Conservation (phyloP, 2,329 filamentous ascomycete species). For the Dothideomycetidae sp. region DNA sequence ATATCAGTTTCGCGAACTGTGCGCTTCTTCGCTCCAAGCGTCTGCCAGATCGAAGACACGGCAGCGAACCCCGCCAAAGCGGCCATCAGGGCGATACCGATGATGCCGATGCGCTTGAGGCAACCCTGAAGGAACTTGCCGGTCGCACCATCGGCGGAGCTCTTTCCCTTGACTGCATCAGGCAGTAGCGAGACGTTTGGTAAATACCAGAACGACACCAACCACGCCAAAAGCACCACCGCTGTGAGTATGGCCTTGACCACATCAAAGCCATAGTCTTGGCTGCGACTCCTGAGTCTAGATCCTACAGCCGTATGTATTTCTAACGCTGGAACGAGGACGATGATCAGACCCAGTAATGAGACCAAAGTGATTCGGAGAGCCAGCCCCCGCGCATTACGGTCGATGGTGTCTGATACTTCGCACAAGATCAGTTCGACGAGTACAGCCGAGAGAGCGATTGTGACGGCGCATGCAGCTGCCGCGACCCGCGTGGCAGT, state of each 20-base stretch:
- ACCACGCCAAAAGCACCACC: constrained; percentile 48
- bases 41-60: constrained; percentile 79
- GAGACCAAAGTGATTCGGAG: constrained; percentile 55
- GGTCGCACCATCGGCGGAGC: constrained; percentile 17
- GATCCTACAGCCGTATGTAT: constrained; percentile 41
- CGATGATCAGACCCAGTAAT: constrained; percentile 56
- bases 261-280: constrained; percentile 6
- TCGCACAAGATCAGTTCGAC: constrained; percentile 73
- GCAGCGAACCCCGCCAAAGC: constrained; percentile 78
- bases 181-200: constrained; percentile 24
- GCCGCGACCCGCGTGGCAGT: constrained; percentile 23
- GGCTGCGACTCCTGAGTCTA: not conserved
- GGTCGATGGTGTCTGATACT: constrained; percentile 60
- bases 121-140: constrained; percentile 39
- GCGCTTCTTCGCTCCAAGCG: constrained; percentile 51
- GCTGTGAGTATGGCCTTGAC: constrained; percentile 38
- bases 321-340: constrained; percentile 66
- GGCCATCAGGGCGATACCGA: constrained; percentile 76
- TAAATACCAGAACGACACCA: constrained; percentile 57
- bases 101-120: constrained; percentile 58
- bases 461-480: constrained; percentile 58
- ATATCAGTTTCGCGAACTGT: constrained; percentile 55
- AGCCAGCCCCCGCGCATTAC: constrained; percentile 51
- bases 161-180: constrained; percentile 27
- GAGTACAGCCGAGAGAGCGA: constrained; percentile 62